Conservation (phyloP, 106 monocot species). For the Gastrodia elata region DNA sequence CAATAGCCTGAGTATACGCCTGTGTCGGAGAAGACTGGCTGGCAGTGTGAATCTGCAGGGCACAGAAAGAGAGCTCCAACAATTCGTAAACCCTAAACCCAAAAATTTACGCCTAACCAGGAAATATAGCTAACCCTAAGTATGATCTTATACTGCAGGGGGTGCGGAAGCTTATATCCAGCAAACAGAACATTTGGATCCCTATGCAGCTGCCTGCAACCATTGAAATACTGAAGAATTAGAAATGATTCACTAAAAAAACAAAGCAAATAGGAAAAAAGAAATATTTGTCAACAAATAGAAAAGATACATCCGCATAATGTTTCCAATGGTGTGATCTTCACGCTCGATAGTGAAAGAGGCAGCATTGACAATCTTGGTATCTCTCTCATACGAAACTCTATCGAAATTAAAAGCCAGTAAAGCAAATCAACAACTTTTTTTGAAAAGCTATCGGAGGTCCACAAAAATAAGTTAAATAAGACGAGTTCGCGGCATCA, state of each 20-base stretch:
- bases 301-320: constrained; percentile 62
- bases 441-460: not conserved
- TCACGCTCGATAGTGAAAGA: constrained; percentile 94
- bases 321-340: constrained; percentile 96
- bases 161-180: constrained; percentile 96
- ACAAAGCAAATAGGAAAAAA: not conserved
- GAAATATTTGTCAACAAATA: not conserved
- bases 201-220: constrained; percentile 84
- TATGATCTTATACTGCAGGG: constrained; percentile 90
- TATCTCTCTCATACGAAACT: constrained; percentile 92
- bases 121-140: constrained; percentile 42
- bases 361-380: constrained; percentile 94
- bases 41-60: constrained; percentile 66
- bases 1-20: constrained; percentile 83
- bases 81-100: constrained; percentile 8
- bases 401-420: constrained; percentile 16
- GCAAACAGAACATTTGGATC: constrained; percentile 93
- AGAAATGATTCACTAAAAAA: not conserved
- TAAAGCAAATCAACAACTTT: not conserved
- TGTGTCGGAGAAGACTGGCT: constrained; percentile 91
- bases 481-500: not conserved
- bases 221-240: not conserved
- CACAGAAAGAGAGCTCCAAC: not conserved
- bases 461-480: no score
- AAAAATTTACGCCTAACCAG: no score